phyloP scores from a whole-genome alignment of 805 yeast species.

The Blastobotrys robertii region DNA sequence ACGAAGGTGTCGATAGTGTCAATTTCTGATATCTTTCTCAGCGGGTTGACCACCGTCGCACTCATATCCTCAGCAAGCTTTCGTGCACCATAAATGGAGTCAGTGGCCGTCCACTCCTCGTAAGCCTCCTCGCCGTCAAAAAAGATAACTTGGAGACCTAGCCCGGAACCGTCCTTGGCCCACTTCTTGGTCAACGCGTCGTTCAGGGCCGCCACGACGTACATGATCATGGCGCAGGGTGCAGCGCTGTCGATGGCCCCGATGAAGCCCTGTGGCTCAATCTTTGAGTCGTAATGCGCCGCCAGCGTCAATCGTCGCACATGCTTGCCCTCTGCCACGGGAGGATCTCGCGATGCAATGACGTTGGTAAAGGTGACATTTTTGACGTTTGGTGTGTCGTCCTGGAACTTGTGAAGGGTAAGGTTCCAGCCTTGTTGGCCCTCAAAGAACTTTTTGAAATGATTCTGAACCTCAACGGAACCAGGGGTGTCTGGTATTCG shows the following conservation, averaged over 20 bases:
- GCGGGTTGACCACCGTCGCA: constrained; percentile 1
- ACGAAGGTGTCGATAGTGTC: constrained; percentile 36
- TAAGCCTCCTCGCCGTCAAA: constrained; percentile 58
- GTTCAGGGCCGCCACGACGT: constrained; percentile 29
- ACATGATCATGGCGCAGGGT: constrained; percentile 44
- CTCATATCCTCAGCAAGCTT: constrained; percentile 37
- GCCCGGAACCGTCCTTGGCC: constrained; percentile 5
- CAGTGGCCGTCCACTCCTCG: constrained; percentile 40
- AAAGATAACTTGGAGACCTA: constrained; percentile 40
- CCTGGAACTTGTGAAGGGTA: constrained; percentile 23
- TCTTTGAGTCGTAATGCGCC: constrained; percentile 48
- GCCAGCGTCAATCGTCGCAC: constrained; percentile 32
- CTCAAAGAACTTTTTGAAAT: constrained; percentile 29
- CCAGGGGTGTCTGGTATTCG: constrained; percentile 37
- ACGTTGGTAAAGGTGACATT: constrained; percentile 27
- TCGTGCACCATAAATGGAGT: constrained; percentile 48
- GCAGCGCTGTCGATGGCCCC: constrained; percentile 56
- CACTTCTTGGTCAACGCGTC: constrained; percentile 18
- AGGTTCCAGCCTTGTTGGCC: constrained; percentile 18
- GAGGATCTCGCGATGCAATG: constrained; percentile 22
- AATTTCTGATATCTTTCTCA: constrained; percentile 11
- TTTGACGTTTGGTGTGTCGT: constrained; percentile 31
- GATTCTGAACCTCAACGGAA: constrained; percentile 30
- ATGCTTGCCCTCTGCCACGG: constrained; percentile 11
- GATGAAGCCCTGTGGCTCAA: constrained; percentile 42